Evolutionary conservation across 768 basidiomycete genomes (phyloP), one percentile per base, ranked within the genome.

Genomic region (Xerocomus spinulosus): DNA sequence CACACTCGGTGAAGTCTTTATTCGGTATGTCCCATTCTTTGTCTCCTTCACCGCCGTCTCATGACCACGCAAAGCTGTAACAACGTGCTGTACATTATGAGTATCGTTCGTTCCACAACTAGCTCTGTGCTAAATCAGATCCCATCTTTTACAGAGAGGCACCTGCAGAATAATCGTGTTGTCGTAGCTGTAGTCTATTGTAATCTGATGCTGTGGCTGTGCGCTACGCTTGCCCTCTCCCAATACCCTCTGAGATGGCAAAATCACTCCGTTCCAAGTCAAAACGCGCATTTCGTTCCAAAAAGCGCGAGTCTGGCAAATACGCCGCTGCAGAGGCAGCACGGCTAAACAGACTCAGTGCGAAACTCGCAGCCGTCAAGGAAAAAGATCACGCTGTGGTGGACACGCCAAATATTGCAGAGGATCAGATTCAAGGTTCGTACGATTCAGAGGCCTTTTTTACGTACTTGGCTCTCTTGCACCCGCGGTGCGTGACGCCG

Each of bases 1-100:
- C 28, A 85, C 93, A 2, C 74, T 99, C n/a, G 96, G 96, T 55
- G 96, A 99, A 71, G 93, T 99, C 36, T 97, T 98, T 72, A 96
- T 99, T 66, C 82, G 96, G 92, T 92, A 61, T 51, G 86, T 64
- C 14, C 24, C 34, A 20, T 32, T 20, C 32, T n/a, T n/a, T 21
- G 12, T 24, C 13, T 38, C 35, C 13, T 18, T 18, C 20, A 2
- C 20, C 9, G 14, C 46, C 15, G 43, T 24, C 44, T 56, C 48
- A 64, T 39, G 36, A 44, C 9, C 29, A 38, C 17, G 25, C 53
- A 21, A 51, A 92, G 90, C 57, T 92, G 90, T 75, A 96, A 96
- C 75, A 96, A 96, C 59, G 93, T 96, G 20, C 78, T 96, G 48
- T 96, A 95, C 68, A 94, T 96, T 57, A 91, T 89, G 80, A 87